Evolutionary conservation across 257 asterid genomes (phyloP).

Genomic region (Solanum ossicruentum): DNA sequence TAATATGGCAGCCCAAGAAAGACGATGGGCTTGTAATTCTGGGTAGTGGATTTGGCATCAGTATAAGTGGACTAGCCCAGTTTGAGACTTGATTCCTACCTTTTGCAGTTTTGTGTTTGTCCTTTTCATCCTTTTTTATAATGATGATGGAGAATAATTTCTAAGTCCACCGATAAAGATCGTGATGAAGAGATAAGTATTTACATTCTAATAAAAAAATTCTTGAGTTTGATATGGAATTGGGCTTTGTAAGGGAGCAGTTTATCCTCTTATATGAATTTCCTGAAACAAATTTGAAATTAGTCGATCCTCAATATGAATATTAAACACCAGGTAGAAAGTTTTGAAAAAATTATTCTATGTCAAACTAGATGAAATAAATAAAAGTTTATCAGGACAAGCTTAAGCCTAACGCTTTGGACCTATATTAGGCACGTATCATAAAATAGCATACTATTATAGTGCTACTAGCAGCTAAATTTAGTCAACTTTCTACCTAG

Average conservation of each 20-base stretch:
- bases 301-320: rapidly evolving
- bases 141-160: not conserved
- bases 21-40: not conserved
- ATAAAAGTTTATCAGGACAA: not conserved
- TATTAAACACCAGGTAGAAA: rapidly evolving
- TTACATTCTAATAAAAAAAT: no score
- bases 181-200: rapidly evolving
- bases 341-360: no score
- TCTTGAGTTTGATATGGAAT: no score
- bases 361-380: not conserved
- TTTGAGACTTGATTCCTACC: not conserved
- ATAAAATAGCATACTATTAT: not conserved
- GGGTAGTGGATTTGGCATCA: not conserved
- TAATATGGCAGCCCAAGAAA: not conserved
- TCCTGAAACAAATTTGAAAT: rapidly evolving
- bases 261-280: no score
- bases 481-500: not conserved
- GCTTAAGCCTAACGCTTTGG: not conserved
- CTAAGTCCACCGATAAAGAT: no score
- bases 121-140: not conserved
- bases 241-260: no score
- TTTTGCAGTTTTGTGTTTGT: not conserved
- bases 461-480: not conserved
- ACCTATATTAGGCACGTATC: not conserved
- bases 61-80: not conserved